phyloP scores from a whole-genome alignment of 768 basidiomycete species.

The Exidia glandulosa region DNA sequence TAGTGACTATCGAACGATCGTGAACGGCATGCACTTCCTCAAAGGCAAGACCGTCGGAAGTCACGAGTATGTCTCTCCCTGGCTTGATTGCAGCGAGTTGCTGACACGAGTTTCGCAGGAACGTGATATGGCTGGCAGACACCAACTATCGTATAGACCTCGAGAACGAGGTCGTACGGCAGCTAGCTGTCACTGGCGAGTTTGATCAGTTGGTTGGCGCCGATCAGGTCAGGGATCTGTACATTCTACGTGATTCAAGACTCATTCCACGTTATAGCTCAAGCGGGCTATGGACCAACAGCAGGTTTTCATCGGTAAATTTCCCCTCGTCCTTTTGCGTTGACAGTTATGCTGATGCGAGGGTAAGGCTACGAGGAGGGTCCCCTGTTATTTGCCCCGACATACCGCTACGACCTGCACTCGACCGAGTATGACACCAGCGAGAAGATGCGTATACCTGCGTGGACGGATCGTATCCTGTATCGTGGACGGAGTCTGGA shows the following conservation, averaged over 20 bases:
- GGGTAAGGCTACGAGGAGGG: constrained; percentile 70
- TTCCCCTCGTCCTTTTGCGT: not conserved
- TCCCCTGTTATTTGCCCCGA: constrained; percentile 82
- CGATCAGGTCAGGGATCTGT: constrained; percentile 62
- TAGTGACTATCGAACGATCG: constrained; percentile 83
- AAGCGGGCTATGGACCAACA: constrained; percentile 57
- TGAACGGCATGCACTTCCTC: constrained; percentile 71
- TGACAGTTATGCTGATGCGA: not conserved
- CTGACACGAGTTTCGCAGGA: constrained; percentile 34
- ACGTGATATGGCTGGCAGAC: constrained; percentile 90
- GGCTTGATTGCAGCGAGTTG: not conserved
- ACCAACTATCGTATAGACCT: constrained; percentile 91
- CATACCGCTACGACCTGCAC: constrained; percentile 81
- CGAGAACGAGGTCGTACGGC: constrained; percentile 68
- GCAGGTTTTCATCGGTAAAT: constrained; percentile 45
- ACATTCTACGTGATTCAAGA: not conserved
- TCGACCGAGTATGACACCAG: constrained; percentile 88
- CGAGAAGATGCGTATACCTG: constrained; percentile 92
- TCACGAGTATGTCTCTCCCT: constrained; percentile 64
- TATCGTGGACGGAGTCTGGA: constrained; percentile 67
- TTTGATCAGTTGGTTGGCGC: constrained; percentile 64
- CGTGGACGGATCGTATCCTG: constrained; percentile 97
- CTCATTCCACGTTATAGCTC: constrained; percentile 38
- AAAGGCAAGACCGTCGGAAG: constrained; percentile 80
- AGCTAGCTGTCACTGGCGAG: constrained; percentile 50